phyloP scores from a whole-genome alignment of 805 yeast genomes.

The Candida nonsorbophila region DNA sequence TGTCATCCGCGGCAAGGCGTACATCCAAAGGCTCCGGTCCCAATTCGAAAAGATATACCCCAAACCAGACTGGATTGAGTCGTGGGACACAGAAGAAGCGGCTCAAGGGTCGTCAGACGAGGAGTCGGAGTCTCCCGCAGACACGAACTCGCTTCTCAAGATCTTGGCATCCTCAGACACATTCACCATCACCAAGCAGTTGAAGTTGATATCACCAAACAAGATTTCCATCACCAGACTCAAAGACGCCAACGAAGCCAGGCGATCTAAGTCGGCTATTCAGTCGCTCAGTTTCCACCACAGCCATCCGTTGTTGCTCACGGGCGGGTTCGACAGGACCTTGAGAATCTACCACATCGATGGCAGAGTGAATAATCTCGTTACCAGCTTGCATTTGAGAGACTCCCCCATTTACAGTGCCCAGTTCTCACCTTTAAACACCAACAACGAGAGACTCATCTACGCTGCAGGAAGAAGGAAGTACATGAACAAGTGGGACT shows the following conservation, averaged over 20 bases:
- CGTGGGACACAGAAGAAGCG: slow-evolving; percentile 15
- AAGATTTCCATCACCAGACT: slow-evolving; percentile 73
- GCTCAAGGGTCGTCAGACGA: slow-evolving; percentile 18
- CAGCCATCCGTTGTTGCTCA: slow-evolving; percentile 70
- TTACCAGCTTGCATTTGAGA: slow-evolving; percentile 74
- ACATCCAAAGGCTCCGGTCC: slow-evolving; percentile 58
- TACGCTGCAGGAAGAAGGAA: slow-evolving; percentile 89
- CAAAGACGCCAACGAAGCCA: slow-evolving; percentile 77
- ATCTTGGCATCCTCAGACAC: slow-evolving; percentile 28
- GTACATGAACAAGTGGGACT: slow-evolving; percentile 89
- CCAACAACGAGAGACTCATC: slow-evolving; percentile 40
- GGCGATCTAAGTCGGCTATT: slow-evolving; percentile 71
- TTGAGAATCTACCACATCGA: slow-evolving; percentile 85
- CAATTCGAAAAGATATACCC: slow-evolving; percentile 77
- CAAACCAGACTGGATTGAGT: slow-evolving; percentile 73
- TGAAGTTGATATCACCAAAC: slow-evolving; percentile 62
- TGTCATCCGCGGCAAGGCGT: slow-evolving; percentile 52
- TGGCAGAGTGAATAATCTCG: slow-evolving; percentile 75
- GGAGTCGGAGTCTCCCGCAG: slow-evolving; percentile 14
- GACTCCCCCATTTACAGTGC: slow-evolving; percentile 81
- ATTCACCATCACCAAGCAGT: slow-evolving; percentile 37
- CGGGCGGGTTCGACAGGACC: slow-evolving; percentile 92
- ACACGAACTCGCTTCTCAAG: slow-evolving; percentile 25
- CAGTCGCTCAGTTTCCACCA: slow-evolving; percentile 86
- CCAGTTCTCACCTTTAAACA: slow-evolving; percentile 41